Base-by-base conservation (phyloP, 2,329 filamentous ascomycete genomes). In the Calonectria pteridis region DNA sequence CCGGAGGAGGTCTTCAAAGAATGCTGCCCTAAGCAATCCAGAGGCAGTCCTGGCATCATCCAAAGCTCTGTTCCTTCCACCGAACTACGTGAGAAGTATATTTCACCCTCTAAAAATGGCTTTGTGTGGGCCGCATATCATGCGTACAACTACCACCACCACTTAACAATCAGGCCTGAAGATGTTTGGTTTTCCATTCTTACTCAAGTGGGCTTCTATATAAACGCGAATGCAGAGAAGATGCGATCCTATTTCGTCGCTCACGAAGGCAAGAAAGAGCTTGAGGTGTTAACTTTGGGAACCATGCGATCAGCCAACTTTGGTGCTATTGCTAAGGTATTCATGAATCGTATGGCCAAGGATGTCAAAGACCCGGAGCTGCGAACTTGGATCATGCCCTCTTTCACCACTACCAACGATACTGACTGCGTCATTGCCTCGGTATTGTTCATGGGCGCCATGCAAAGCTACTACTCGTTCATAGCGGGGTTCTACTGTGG, bases 161-260 rank as follows among this genome's bases (percentile, higher is more conserved):
- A 89, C 70, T 83, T 90, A 0, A 79, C 78, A 2, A 80, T 90
- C 58, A 86, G 88, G 1, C 88, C 89, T 0, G 88, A 91, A 33
- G 89, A 91, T 71, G 77, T 90, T 20, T 91, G 88, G 89, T 83
- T 89, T 55, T 81, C 88, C 7, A 89, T 90, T 73, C 77, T 90
- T 0, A 82, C 84, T 0, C 88, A 91, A 73, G 75, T 90, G 1
- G 86, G 82, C 76, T 81, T 85, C 69, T 88, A 84, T 74, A 81
- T 90, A 76, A 88, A 89, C 64, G 83, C 78, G 2, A 81, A 89
- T 72, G 82, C 86, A 5, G 86, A 89, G 73, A 79, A 85, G n/a
- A 79, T 90, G 7, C 82, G 86, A 14, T 71, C 72, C 1, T 70
- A 77, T 11, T 88, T 90, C 67, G 87, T 89, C 4, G 66, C 77